A percentile compares a stretch with the other conserved stretches of the same genome.
These are phyloP conservation scores for Phytophthora hibernalis DNA, from an alignment of 352 stramenopile species.

Conservation along the genomic window DNA sequence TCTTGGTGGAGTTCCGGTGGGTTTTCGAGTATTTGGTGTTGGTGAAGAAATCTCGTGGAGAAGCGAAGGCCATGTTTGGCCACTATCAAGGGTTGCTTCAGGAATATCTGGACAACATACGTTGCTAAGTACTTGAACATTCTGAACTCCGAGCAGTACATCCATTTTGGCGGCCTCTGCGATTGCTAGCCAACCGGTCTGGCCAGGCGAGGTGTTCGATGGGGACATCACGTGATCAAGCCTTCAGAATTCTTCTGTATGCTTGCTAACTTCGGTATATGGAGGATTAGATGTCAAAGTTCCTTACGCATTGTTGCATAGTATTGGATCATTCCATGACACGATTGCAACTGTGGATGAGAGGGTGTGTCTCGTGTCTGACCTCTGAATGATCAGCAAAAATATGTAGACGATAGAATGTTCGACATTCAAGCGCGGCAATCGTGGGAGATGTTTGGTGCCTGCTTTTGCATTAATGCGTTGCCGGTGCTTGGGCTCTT, in stretches of 20 bases:
- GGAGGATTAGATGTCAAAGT: constrained; percentile 6
- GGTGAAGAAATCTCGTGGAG: neutral
- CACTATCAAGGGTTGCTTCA: constrained; percentile 8
- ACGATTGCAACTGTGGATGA: neutral
- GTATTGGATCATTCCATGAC: neutral
- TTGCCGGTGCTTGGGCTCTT: constrained; percentile 40
- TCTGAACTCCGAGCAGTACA: neutral
- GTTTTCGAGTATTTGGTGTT: constrained; percentile 13
- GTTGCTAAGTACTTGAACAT: neutral
- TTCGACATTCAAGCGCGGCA: constrained; percentile 9
- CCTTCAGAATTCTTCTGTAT: constrained; percentile 38
- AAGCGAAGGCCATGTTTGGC: neutral
- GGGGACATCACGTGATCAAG: constrained; percentile 27
- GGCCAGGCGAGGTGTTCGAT: constrained; percentile 7
- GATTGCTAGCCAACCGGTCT: neutral
- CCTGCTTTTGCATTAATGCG: constrained; percentile 49
- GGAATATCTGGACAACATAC: constrained; percentile 5
- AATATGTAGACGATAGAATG: constrained; percentile 5
- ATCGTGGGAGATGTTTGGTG: constrained; percentile 36
- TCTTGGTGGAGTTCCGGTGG: constrained; percentile 28
- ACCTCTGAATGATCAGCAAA: constrained; percentile 2
- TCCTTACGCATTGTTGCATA: constrained; percentile 19
- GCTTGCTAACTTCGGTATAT: constrained; percentile 18
- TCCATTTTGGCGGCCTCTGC: constrained; percentile 22
- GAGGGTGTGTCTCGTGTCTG: neutral